These are phyloP conservation scores for Fusarium brevicatenulatum DNA, from an alignment of 2,329 filamentous ascomycete species.

Conservation along the genomic window DNA sequence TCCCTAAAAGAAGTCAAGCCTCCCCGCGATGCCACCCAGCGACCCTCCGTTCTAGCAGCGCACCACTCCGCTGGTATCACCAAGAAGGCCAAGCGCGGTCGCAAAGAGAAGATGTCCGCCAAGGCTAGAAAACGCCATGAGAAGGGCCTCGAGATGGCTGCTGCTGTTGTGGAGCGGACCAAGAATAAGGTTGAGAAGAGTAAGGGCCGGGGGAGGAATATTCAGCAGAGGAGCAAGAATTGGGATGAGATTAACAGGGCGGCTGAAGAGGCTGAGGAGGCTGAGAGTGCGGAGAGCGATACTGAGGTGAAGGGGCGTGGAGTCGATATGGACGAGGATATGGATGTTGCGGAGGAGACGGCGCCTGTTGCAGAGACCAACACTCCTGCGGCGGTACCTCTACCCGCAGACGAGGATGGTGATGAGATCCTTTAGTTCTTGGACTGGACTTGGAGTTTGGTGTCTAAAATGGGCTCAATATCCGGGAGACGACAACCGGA, in stretches of 20 bases:
- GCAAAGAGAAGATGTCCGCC: slow-evolving; percentile 64
- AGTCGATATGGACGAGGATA: slow-evolving; percentile 51
- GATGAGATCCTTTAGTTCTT: slow-evolving; percentile 48
- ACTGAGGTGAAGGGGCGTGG: slow-evolving; percentile 37
- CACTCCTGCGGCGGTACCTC: slow-evolving; percentile 8
- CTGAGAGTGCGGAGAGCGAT: neutral
- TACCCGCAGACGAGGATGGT: slow-evolving; percentile 44
- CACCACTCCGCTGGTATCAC: slow-evolving; percentile 73
- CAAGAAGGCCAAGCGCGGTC: slow-evolving; percentile 71
- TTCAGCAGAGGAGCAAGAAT: slow-evolving; percentile 61
- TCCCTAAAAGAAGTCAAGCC: slow-evolving; percentile 70
- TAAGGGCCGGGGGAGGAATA: slow-evolving; percentile 57
- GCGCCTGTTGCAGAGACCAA: neutral
- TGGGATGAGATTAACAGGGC: slow-evolving; percentile 69
- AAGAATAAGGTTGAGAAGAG: slow-evolving; percentile 66
- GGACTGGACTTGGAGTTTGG: slow-evolving; percentile 41
- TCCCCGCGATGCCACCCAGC: slow-evolving; percentile 51
- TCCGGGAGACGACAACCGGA: slow-evolving; percentile 23
- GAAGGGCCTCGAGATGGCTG: slow-evolving; percentile 67
- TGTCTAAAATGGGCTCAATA: slow-evolving; percentile 41
- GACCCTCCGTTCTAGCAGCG: slow-evolving; percentile 75
- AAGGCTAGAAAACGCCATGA: slow-evolving; percentile 67
- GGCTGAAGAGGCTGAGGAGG: slow-evolving; percentile 27
- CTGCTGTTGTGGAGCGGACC: slow-evolving; percentile 68
- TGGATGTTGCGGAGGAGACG: slow-evolving; percentile 41